These are phyloP conservation scores for Anisodus tanguticus DNA, from an alignment of 257 asterid genomes.

Conservation along the genomic window DNA sequence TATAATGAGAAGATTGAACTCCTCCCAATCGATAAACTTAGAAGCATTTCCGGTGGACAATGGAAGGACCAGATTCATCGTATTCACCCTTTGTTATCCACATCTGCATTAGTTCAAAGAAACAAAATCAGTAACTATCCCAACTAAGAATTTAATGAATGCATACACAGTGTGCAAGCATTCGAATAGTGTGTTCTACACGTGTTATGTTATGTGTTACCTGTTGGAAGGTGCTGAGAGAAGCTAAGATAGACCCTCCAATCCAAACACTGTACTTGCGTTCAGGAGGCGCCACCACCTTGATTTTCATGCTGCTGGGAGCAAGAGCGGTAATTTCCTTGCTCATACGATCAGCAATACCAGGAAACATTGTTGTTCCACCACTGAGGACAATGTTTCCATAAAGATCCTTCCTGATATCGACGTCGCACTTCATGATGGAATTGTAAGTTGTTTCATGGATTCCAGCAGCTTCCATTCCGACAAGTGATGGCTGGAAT, in stretches of 20 bases:
- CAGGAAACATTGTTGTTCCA: conserved; percentile 50
- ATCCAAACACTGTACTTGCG: conserved; percentile 51
- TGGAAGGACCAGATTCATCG: conserved; percentile 36
- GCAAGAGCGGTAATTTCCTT: conserved; percentile 45
- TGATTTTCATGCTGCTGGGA: conserved; percentile 43
- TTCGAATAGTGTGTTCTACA: neutral
- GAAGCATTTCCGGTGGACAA: conserved; percentile 37
- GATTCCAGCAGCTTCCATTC: conserved; percentile 44
- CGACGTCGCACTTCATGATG: conserved; percentile 47
- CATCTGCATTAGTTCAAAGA: conserved; percentile 25
- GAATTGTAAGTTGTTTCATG: conserved; percentile 41
- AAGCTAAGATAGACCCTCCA: conserved; percentile 48
- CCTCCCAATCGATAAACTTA: neutral
- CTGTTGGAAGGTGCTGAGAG: conserved; percentile 48
- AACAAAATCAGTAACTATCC: neutral
- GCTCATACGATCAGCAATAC: conserved; percentile 50
- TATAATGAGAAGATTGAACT: conserved; percentile 16
- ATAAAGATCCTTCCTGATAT: conserved; percentile 47
- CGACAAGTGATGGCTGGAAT: conserved; percentile 48
- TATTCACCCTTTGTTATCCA: conserved; percentile 38
- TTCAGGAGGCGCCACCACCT: conserved; percentile 52
- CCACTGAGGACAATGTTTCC: conserved; percentile 44
- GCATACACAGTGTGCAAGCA: neutral
- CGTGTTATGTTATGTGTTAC: conserved; percentile 2
- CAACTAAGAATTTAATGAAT: conserved; percentile 27